Conservation (phyloP, 2,329 filamentous ascomycete genomes). For the Diplocarpon mali region DNA sequence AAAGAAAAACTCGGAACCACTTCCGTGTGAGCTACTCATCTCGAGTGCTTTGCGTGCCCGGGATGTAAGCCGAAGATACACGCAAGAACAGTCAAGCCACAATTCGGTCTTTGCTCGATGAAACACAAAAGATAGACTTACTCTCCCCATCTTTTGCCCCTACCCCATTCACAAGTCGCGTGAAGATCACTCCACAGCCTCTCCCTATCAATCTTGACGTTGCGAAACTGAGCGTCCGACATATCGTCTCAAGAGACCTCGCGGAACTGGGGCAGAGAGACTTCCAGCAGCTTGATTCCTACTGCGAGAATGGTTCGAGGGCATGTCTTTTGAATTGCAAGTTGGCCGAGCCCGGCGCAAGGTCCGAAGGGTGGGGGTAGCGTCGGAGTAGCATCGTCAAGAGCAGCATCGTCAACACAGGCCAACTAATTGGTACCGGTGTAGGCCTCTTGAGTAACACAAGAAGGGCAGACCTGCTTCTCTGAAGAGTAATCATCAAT, state of each 20-base stretch:
- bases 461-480: too few species aligned
- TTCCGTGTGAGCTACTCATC: too few species aligned
- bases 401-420: too few species aligned
- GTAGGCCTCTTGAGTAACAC: too few species aligned
- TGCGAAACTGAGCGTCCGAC: constrained; percentile 38
- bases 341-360: not conserved
- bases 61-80: too few species aligned
- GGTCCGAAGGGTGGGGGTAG: constrained; percentile 2
- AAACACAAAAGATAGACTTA: constrained; percentile 31
- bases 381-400: too few species aligned
- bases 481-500: too few species aligned
- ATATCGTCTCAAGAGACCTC: constrained; percentile 26
- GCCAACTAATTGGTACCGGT: too few species aligned
- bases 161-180: constrained; percentile 55
- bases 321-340: not conserved
- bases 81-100: too few species aligned
- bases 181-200: constrained; percentile 55
- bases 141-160: constrained; percentile 56
- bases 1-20: too few species aligned
- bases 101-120: not conserved
- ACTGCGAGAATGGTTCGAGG: not conserved
- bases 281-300: not conserved
- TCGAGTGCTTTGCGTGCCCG: too few species aligned
- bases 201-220: constrained; percentile 44
- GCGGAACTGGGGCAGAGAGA: constrained; percentile 12